These are phyloP conservation scores for Iris pallida DNA, from an alignment of 116 monocot genomes.

Conservation along the genomic window DNA sequence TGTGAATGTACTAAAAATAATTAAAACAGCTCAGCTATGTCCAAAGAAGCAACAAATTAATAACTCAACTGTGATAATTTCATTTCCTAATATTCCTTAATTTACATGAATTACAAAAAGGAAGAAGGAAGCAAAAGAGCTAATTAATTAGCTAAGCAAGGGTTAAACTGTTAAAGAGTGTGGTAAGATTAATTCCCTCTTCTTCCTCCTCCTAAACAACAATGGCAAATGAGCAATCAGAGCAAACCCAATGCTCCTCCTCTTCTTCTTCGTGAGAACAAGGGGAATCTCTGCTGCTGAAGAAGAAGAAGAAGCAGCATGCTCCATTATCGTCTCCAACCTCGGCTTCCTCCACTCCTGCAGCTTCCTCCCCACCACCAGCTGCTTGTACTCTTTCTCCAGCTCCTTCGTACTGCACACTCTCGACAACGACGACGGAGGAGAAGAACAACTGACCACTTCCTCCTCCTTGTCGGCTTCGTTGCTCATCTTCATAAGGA, in stretches of 20 bases:
- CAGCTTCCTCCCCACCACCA: constrained; percentile 28
- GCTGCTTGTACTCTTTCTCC: constrained; percentile 52
- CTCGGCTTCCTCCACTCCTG: constrained; percentile 42
- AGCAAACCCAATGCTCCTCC: too few species aligned
- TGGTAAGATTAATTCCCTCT: not conserved
- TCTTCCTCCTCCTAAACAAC: not conserved
- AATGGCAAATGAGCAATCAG: not conserved
- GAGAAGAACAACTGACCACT: not conserved
- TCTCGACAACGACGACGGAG: not conserved
- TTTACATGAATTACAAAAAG: not conserved
- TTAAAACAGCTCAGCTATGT: too few species aligned
- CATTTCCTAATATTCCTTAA: not conserved
- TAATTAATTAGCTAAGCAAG: too few species aligned
- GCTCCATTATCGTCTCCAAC: constrained; percentile 46
- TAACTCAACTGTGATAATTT: too few species aligned
- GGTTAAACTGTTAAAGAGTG: too few species aligned
- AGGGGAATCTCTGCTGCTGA: too few species aligned
- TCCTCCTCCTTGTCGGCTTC: not conserved
- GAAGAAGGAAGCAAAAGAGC: not conserved
- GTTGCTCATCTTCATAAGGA: too few species aligned
- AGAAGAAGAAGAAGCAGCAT: too few species aligned
- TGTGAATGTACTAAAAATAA: too few species aligned
- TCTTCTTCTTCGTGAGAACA: too few species aligned
- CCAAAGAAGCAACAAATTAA: too few species aligned
- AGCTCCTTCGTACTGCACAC: constrained; percentile 38